Evolutionary conservation across 129 eudicot genomes (phyloP).

Genomic region (Centella asiatica): DNA sequence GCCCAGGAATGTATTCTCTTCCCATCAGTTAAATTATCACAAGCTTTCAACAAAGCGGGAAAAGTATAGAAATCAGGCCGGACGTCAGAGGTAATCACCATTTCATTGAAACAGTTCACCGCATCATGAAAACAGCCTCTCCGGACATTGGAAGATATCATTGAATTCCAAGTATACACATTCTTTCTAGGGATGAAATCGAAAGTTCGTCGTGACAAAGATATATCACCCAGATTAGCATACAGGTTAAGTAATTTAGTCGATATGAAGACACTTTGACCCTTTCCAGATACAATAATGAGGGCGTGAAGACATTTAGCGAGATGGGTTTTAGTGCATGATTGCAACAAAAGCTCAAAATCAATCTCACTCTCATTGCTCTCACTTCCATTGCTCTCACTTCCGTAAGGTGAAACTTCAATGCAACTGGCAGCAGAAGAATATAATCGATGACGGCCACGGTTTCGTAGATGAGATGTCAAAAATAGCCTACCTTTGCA

Average conservation of each 20-base stretch:
- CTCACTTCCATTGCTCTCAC: constrained; percentile 16
- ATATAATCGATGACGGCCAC: constrained; percentile 13
- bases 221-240: constrained; percentile 49
- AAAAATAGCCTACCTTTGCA: constrained; percentile 25
- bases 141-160: constrained; percentile 69
- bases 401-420: constrained; percentile 19
- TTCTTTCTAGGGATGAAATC: constrained; percentile 45
- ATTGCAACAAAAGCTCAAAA: constrained; percentile 42
- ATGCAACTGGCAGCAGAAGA: constrained; percentile 22
- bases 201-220: constrained; percentile 42
- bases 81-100: constrained; percentile 39
- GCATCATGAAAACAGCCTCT: constrained; percentile 43
- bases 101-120: constrained; percentile 40
- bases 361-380: constrained; percentile 27
- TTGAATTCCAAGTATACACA: constrained; percentile 76
- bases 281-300: constrained; percentile 61
- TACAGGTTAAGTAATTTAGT: constrained; percentile 65
- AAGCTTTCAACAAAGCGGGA: constrained; percentile 75
- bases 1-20: constrained; percentile 49
- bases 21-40: constrained; percentile 49
- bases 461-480: neutral
- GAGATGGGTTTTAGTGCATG: constrained; percentile 31
- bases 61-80: constrained; percentile 81
- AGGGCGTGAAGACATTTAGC: constrained; percentile 50
- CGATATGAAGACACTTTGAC: constrained; percentile 43